Evolutionary conservation across 2,329 filamentous ascomycete species (phyloP).

Genomic region (Nannizziopsis arthrosporioides): DNA sequence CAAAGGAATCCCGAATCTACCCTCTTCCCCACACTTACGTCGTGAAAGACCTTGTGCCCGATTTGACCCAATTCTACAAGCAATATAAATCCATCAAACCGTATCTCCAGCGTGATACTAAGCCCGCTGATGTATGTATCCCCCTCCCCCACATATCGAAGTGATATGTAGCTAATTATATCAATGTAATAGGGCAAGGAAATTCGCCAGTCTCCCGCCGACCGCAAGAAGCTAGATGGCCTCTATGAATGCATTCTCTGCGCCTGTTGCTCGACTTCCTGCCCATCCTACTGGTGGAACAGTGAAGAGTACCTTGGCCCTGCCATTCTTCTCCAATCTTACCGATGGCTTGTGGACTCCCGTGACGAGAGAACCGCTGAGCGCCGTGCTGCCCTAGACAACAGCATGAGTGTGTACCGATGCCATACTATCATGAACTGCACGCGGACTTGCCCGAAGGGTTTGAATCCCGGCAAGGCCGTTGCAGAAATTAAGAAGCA

Average conservation of each 20-base stretch:
- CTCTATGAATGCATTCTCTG: slow-evolving; percentile 99
- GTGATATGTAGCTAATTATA: slow-evolving; percentile 14
- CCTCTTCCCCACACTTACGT: slow-evolving; percentile 97
- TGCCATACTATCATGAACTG: slow-evolving; percentile 99
- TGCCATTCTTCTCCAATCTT: slow-evolving; percentile 91
- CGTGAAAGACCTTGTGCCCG: slow-evolving; percentile 96
- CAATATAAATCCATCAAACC: slow-evolving; percentile 99
- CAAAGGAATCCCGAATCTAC: slow-evolving; percentile 83
- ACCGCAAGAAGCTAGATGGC: slow-evolving; percentile 93
- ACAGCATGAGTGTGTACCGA: slow-evolving; percentile 97
- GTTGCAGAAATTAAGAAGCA: slow-evolving; percentile 99
- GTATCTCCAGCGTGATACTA: slow-evolving; percentile 84
- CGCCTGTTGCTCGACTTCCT: slow-evolving; percentile 97
- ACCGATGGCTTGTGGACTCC: slow-evolving; percentile 92
- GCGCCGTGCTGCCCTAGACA: slow-evolving; percentile 85
- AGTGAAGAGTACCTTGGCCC: slow-evolving; percentile 96
- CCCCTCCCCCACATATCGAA: neutral
- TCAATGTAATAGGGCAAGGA: slow-evolving; percentile 62
- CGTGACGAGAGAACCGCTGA: slow-evolving; percentile 81
- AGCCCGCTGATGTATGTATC: slow-evolving; percentile 64
- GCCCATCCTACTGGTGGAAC: slow-evolving; percentile 99
- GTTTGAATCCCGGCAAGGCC: slow-evolving; percentile 84
- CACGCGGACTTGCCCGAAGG: slow-evolving; percentile 95
- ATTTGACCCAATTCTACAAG: slow-evolving; percentile 98
- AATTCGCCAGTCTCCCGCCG: slow-evolving; percentile 77